Evolutionary conservation across 306 rosid genomes (phyloP).

Genomic region (Acacia melanoxylon): DNA sequence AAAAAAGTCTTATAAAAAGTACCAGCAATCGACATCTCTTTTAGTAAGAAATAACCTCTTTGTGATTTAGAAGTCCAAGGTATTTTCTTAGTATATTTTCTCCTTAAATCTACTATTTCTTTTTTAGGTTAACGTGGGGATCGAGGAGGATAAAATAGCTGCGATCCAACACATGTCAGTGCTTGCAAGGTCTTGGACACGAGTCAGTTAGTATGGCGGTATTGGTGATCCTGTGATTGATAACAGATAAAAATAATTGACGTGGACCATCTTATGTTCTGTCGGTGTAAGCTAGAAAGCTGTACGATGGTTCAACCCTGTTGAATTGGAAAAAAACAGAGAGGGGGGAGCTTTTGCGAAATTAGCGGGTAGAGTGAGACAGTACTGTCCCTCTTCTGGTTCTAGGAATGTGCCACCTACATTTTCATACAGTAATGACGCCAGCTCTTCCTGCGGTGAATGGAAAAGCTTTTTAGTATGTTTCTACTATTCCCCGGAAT

Average conservation of each 20-base stretch:
- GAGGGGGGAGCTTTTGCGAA: not conserved
- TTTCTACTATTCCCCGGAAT: too few relatives aligned
- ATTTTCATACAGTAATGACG: not conserved
- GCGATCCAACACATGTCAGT: not conserved
- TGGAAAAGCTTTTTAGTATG: not conserved
- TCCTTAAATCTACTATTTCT: not conserved
- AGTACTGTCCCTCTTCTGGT: not conserved
- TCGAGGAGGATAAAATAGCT: not conserved
- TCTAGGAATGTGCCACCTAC: not conserved
- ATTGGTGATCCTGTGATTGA: not conserved
- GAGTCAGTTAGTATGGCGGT: not conserved
- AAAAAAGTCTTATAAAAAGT: too few relatives aligned
- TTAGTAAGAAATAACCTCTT: too few relatives aligned
- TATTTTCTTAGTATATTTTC: too few relatives aligned
- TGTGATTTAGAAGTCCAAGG: too few relatives aligned
- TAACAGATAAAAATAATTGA: not conserved
- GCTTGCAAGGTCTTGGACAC: not conserved
- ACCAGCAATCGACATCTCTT: too few relatives aligned
- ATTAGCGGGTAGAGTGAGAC: not conserved
- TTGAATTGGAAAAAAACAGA: not conserved
- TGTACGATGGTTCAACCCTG: not conserved
- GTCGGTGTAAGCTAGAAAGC: constrained; percentile 19
- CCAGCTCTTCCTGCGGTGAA: not conserved
- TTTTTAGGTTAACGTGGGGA: not conserved
- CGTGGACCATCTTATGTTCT: not conserved